phyloP scores from a whole-genome alignment of 176 grass and related monocot genomes.

The Aechmea fasciata region DNA sequence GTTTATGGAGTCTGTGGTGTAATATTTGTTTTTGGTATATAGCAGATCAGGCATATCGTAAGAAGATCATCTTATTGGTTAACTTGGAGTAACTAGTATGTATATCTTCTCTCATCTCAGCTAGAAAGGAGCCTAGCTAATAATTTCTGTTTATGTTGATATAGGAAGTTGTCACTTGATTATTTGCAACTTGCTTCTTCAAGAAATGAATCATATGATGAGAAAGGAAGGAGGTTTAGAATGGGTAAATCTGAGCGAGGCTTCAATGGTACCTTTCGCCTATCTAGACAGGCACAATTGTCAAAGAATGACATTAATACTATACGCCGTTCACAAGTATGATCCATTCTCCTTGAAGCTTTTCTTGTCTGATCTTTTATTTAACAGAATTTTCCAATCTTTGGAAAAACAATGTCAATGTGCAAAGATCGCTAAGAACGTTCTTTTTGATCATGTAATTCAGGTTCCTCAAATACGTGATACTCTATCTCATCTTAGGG shows the following conservation, averaged over 20 bases:
- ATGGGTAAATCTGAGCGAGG: constrained; percentile 45
- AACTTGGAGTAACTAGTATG: neutral
- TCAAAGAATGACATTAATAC: constrained; percentile 82
- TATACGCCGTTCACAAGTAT: constrained; percentile 81
- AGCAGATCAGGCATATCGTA: neutral
- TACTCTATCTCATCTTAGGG: constrained; percentile 73
- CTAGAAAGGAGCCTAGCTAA: constrained; percentile 11
- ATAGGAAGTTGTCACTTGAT: constrained; percentile 79
- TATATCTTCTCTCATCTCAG: too few relatives aligned
- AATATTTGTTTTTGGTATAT: neutral
- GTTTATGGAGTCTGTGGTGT: too few relatives aligned
- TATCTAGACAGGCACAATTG: constrained; percentile 58
- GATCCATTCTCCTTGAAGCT: constrained; percentile 16
- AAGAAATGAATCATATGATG: constrained; percentile 47
- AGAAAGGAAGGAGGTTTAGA: constrained; percentile 63
- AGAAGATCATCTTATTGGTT: neutral
- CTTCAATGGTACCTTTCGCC: constrained; percentile 34
- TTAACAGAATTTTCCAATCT: constrained; percentile 1
- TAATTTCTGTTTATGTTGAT: constrained; percentile 28
- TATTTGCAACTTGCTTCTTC: constrained; percentile 51
- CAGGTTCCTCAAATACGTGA: constrained; percentile 98
- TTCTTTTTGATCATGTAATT: constrained; percentile 21
- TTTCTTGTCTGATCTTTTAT: constrained; percentile 16
- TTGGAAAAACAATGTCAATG: neutral
- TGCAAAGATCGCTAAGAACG: constrained; percentile 10